Base-by-base conservation (phyloP, 257 asterid species). In the Lavandula angustifolia region DNA sequence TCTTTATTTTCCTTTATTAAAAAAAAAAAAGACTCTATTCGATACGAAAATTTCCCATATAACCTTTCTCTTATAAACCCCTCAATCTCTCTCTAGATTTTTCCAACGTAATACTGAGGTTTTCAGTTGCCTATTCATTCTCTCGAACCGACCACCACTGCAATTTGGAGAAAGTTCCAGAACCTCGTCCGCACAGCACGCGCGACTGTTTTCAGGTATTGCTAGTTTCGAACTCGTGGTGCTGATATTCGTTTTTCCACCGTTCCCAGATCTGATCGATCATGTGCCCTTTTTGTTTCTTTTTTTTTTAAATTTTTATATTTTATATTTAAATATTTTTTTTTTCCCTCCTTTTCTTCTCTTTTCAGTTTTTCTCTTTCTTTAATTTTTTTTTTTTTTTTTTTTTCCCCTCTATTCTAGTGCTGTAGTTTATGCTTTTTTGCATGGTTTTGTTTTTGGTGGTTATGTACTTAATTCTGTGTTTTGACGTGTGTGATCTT, bases 161-260 rank as follows among this genome's bases (percentile, higher is more conserved):
- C 13, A 34, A 34, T 53, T 44, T 17, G 57, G 64, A 14, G 67
- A 67, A 60, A 51, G 4, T 61, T 67, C 75, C 54, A 56, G 62
- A 22, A 11, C 47, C 42, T 44, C 74, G 8, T 56, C n/a, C 1
- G 1, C 47, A 40, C 68, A 54, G 72, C 75, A 33, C 48, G 27
- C 71, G 46, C 70, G 78, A 78, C 80, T 58, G 38, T 10, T 14
- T 49, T 50, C 62, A 78, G 83, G 83, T 71, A 49, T 46, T 4
- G 38, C 51, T 40, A 4, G 10, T 52, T 12, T 42, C 12, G 8
- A 35, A 54, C 59, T 48, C 43, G 16, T 7, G 13, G 2, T 3
- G 9, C 8, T 62, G 17, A 5, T 34, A 0, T 16, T 22, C 27
- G 9, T 52, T 22, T 17, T 22, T 2, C 27, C 27, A 27, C 0